Evolutionary conservation across 1,284 basidiomycete genomes (phyloP), one percentile per base, ranked within the genome.

Genomic region (Austropuccinia psidii): DNA sequence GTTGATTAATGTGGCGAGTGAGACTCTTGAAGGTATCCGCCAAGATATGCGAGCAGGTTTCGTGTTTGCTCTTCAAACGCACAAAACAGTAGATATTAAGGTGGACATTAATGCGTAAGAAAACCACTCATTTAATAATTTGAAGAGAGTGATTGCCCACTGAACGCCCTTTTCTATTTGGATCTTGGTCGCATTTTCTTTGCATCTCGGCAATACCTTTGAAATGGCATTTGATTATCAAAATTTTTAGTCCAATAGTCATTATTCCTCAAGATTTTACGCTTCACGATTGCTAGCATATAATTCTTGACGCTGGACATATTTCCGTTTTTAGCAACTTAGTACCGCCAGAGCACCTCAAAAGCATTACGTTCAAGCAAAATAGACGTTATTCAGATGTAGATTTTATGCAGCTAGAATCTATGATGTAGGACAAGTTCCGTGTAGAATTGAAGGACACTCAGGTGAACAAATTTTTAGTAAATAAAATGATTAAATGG

Each of bases 251-350:
- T 27, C 96, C 96, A 4, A 89, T 99, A 79, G 96, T 99, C 80
- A 93, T 99, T 77, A 86, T 98, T 52, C 96, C 96, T 1, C 95
- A 98, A 70, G 82, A 83, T 78, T 86, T 98, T 72, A 90, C 88
- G 3, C 86, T 86, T 17, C 85, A 87, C 74, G 83, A 87, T 41
- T 90, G 92, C 81, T 91, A 87, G 77, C 90, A 97, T 80, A 85
- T 98, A 58, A 87, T 99, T 17, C 85, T 99, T 61, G 96, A 99
- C 80, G 96, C 96, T 8, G 96, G 96, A 78, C 95, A 98, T 80
- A 96, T 99, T 76, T 87, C 93, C 0, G 89, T 99, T 52, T 88
- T 90, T 78, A 96, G 93, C 78, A 86, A 95, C 74, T 85, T 98
- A 0, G 95, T 89, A 1, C 87, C 92, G 79, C 92, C 97, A 82